These are phyloP conservation scores for Lanmaoa rubissima DNA, from an alignment of 768 basidiomycete genomes.

Conservation along the genomic window DNA sequence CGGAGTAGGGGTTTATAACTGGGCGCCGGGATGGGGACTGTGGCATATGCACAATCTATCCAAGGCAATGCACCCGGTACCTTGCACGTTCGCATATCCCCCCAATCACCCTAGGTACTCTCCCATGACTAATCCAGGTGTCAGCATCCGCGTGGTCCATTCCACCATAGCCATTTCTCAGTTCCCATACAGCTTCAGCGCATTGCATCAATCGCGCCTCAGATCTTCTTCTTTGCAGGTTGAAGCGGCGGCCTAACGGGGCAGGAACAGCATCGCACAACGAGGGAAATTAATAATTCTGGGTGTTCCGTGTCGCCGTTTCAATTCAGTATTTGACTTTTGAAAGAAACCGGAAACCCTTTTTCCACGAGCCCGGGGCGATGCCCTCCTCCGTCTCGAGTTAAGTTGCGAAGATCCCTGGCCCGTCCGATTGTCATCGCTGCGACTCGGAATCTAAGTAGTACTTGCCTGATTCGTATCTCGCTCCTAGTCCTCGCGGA, in stretches of 20 bases:
- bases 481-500: not conserved
- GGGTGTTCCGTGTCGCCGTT: too few species aligned
- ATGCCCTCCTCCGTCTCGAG: too few species aligned
- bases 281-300: too few species aligned
- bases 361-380: too few species aligned
- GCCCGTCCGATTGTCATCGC: too few species aligned
- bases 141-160: not conserved
- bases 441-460: too few species aligned
- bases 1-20: constrained; percentile 8
- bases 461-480: not conserved
- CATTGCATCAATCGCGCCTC: too few species aligned
- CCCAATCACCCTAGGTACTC: constrained; percentile 9
- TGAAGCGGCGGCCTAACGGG: not conserved
- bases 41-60: not conserved
- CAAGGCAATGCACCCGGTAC: constrained; percentile 7
- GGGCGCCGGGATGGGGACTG: not conserved
- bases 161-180: too few species aligned
- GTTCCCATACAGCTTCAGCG: not conserved
- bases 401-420: too few species aligned
- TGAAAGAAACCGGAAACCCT: too few species aligned
- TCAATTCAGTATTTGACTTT: too few species aligned
- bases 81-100: constrained; percentile 31
- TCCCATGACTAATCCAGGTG: not conserved
- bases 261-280: too few species aligned
- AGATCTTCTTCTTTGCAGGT: not conserved